Percentiles rank a stretch among this genome's conserved stretches.
Evolutionary conservation across 768 basidiomycete species (phyloP).

Genomic region (Pleurotus sapidus): DNA sequence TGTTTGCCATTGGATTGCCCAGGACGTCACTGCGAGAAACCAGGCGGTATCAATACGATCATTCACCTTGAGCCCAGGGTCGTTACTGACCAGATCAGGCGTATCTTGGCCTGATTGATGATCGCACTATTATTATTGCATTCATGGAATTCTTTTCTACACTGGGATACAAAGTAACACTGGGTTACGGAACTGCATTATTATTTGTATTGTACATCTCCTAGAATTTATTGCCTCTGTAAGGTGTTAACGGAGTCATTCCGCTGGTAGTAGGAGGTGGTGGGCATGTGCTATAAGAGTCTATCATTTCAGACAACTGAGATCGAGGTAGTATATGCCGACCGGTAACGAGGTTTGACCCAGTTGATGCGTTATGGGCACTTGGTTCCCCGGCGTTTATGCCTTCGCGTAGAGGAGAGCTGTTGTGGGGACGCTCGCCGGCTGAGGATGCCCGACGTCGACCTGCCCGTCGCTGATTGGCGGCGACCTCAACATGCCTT

Average conservation of each 20-base stretch:
- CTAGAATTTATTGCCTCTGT: not conserved
- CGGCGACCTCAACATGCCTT: too few relatives aligned
- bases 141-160: too few relatives aligned
- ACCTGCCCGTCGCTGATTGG: constrained; percentile 15
- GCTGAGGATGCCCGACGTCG: constrained; percentile 47
- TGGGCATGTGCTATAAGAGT: not conserved
- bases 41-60: not conserved
- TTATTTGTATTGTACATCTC: too few relatives aligned
- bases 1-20: constrained; percentile 2
- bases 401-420: too few relatives aligned
- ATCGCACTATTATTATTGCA: too few relatives aligned
- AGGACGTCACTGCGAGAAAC: not conserved
- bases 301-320: constrained; percentile 4
- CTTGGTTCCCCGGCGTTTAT: not conserved
- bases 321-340: constrained; percentile 9
- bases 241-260: not conserved
- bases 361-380: not conserved
- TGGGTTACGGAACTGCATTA: too few relatives aligned
- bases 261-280: not conserved
- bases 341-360: not conserved
- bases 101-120: not conserved
- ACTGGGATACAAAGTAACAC: too few relatives aligned
- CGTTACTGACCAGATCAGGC: not conserved
- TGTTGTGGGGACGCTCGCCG: constrained; percentile 26
- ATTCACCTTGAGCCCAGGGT: not conserved